A percentile compares a stretch with the other conserved stretches of the same genome.
Conservation (phyloP, 306 rosid species). For the Vigna unguiculata region DNA sequence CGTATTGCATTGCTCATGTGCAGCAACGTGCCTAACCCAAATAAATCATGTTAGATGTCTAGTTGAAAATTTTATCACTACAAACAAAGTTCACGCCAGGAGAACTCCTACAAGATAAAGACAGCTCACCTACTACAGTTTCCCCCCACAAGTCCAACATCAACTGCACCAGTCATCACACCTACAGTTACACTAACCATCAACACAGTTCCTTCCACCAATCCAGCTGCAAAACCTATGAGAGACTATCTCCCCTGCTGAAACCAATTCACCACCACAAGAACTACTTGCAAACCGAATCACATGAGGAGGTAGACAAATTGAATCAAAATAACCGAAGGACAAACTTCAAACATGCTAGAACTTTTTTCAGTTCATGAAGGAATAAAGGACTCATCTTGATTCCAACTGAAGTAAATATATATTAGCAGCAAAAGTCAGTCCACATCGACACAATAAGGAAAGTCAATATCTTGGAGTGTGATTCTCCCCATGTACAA, state of each 20-base stretch:
- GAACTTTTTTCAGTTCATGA: not conserved
- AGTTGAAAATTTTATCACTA: slow-evolving; percentile 29
- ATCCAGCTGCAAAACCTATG: slow-evolving; percentile 53
- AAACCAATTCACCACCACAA: slow-evolving; percentile 22
- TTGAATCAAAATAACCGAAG: not conserved
- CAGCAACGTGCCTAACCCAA: too few relatives aligned
- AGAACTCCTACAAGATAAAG: slow-evolving; percentile 51
- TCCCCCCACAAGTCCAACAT: slow-evolving; percentile 57
- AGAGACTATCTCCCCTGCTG: slow-evolving; percentile 54
- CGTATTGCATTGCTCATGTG: too few relatives aligned
- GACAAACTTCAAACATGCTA: not conserved
- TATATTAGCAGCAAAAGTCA: slow-evolving; percentile 36
- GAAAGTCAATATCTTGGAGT: slow-evolving; percentile 78
- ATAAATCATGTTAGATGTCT: too few relatives aligned
- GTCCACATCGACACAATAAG: slow-evolving; percentile 59
- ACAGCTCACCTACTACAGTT: slow-evolving; percentile 49
- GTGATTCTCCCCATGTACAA: slow-evolving; percentile 73
- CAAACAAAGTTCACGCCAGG: slow-evolving; percentile 33
- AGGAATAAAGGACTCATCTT: not conserved
- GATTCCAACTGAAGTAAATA: not conserved
- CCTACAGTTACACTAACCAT: slow-evolving; percentile 64
- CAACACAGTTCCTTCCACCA: slow-evolving; percentile 67
- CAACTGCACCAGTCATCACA: slow-evolving; percentile 42
- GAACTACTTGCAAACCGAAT: not conserved
- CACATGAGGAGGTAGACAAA: not conserved